Percentiles rank a stretch among this genome's conserved stretches.
phyloP scores from a whole-genome alignment of 1,139 yeast genomes.

The Kazachstania sp. region DNA sequence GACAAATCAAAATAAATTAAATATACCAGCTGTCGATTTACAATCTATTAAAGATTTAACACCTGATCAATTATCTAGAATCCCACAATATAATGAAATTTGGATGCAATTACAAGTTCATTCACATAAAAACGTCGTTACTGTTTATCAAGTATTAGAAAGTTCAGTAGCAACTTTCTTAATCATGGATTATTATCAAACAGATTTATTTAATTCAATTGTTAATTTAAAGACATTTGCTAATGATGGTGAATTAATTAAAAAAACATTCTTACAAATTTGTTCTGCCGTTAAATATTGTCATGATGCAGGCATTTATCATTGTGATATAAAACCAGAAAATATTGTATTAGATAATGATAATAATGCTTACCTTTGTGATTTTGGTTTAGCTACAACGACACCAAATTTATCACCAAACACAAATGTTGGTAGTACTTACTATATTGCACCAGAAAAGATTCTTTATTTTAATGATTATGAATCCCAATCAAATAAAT shows the following conservation, averaged over 20 bases:
- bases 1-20: constrained; percentile 21
- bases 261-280: constrained; percentile 66
- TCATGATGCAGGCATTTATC: constrained; percentile 58
- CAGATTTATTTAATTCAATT: constrained; percentile 72
- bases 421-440: constrained; percentile 77
- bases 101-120: constrained; percentile 68
- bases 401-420: constrained; percentile 54
- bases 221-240: constrained; percentile 48
- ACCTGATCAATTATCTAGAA: constrained; percentile 19
- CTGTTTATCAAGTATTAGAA: constrained; percentile 66
- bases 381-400: constrained; percentile 75
- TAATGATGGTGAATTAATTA: constrained; percentile 39
- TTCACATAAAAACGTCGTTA: constrained; percentile 63
- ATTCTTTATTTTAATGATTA: constrained; percentile 33
- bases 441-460: constrained; percentile 92
- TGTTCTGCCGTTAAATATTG: constrained; percentile 67
- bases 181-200: constrained; percentile 74
- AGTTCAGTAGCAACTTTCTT: constrained; percentile 53
- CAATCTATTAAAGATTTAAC: constrained; percentile 21
- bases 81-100: constrained; percentile 46
- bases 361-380: constrained; percentile 57
- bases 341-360: constrained; percentile 64
- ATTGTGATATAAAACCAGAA: constrained; percentile 90
- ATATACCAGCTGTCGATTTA: constrained; percentile 27
- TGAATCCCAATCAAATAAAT: background rate